phyloP scores from a whole-genome alignment of 768 basidiomycete genomes.

The Lentinula edodes region DNA sequence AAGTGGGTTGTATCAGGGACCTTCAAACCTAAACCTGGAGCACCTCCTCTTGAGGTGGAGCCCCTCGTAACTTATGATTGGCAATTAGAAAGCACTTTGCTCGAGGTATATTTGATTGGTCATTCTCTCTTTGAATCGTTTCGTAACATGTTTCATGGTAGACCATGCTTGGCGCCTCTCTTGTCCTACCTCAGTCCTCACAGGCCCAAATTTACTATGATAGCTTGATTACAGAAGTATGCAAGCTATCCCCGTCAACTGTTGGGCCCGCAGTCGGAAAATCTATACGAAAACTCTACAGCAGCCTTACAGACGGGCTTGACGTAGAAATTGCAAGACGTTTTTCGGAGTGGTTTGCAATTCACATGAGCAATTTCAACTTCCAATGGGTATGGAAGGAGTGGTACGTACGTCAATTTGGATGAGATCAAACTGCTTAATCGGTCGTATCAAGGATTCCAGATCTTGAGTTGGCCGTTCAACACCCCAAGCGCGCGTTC shows the following conservation, averaged over 20 bases:
- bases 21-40: slow-evolving; percentile 74
- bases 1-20: slow-evolving; percentile 80
- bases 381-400: slow-evolving; percentile 99
- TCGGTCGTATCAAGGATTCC: slow-evolving; percentile 56
- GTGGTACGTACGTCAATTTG: slow-evolving; percentile 53
- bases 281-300: slow-evolving; percentile 85
- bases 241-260: slow-evolving; percentile 87
- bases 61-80: slow-evolving; percentile 64
- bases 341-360: slow-evolving; percentile 92
- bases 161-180: slow-evolving; percentile 68
- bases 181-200: slow-evolving; percentile 72
- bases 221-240: slow-evolving; percentile 85
- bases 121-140: neutral
- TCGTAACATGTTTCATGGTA: slow-evolving; percentile 21
- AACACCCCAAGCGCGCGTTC: slow-evolving; percentile 87
- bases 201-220: slow-evolving; percentile 84
- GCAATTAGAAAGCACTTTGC: slow-evolving; percentile 84
- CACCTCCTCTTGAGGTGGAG: slow-evolving; percentile 38
- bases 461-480: slow-evolving; percentile 64
- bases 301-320: slow-evolving; percentile 72
- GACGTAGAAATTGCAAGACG: slow-evolving; percentile 80
- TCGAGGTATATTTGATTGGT: slow-evolving; percentile 53
- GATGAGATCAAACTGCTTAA: neutral
- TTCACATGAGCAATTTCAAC: slow-evolving; percentile 96
- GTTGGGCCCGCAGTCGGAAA: slow-evolving; percentile 97